phyloP scores from a whole-genome alignment of 768 basidiomycete genomes.

The Daedaleopsis sinensis region DNA sequence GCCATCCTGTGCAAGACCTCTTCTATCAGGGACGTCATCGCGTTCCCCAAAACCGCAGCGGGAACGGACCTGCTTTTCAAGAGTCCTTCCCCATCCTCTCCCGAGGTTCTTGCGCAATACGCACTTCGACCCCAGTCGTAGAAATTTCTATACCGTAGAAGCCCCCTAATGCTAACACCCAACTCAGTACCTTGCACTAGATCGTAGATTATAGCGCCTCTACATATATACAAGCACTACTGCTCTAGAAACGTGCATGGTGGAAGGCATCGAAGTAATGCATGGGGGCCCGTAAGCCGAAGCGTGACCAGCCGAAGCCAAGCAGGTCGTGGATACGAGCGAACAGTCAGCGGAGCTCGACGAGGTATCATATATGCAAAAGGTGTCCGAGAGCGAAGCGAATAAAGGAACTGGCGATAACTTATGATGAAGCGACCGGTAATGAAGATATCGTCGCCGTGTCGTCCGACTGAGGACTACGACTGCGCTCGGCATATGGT shows the following conservation, averaged over 20 bases:
- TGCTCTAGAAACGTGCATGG: background rate
- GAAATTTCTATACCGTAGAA: background rate
- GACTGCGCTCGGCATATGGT: conserved; percentile 28
- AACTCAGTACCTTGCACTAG: conserved; percentile 9
- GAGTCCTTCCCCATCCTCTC: conserved; percentile 69
- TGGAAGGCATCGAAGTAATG: background rate
- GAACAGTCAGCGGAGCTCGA: too few relatives aligned
- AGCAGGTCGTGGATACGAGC: background rate
- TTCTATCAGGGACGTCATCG: conserved; percentile 94
- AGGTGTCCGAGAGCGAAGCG: background rate
- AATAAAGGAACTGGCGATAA: background rate
- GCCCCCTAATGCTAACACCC: conserved; percentile 9
- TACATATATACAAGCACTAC: conserved; percentile 14
- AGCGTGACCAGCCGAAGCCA: background rate
- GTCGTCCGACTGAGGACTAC: conserved; percentile 35
- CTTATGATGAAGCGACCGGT: conserved; percentile 5
- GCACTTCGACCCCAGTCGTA: conserved; percentile 46
- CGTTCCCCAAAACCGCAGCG: conserved; percentile 88
- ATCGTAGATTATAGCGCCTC: conserved; percentile 19
- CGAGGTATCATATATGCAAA: background rate
- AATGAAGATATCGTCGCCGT: conserved; percentile 23
- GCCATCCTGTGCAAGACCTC: conserved; percentile 84
- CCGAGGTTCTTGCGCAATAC: conserved; percentile 63
- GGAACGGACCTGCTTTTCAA: conserved; percentile 89
- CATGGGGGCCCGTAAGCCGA: background rate